A percentile compares a stretch with the other conserved stretches of the same genome.
Conservation (phyloP, 352 stramenopile species). For the Globisporangium takayamanum region DNA sequence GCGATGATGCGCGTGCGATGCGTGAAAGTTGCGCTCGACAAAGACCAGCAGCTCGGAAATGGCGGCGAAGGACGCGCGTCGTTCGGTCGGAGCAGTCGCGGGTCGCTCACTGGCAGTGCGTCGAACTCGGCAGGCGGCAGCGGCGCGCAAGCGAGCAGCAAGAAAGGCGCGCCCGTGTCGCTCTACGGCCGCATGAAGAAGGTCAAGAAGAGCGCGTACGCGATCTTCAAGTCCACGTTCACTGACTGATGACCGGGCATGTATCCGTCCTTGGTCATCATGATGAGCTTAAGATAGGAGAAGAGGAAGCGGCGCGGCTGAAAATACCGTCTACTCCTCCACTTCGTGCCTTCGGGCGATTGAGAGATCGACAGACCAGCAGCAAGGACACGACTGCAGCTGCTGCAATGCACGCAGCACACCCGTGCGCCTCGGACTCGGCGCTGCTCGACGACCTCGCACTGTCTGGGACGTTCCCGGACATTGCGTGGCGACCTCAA, state of each 20-base stretch:
- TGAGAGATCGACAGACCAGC: no score
- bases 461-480: constrained; percentile 20
- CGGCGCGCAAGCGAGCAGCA: constrained; percentile 10
- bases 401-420: not conserved
- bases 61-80: constrained; percentile 10
- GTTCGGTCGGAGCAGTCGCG: constrained; percentile 16
- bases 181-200: constrained; percentile 83
- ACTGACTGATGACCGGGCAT: constrained; percentile 29
- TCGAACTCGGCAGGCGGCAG: constrained; percentile 14
- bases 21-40: constrained; percentile 44
- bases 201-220: constrained; percentile 67
- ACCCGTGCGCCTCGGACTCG: constrained; percentile 8
- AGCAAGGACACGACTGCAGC: no score
- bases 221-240: constrained; percentile 81
- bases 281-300: no score
- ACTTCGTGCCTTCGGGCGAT: no score
- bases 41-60: constrained; percentile 6
- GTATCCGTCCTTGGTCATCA: no score
- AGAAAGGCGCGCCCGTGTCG: constrained; percentile 32
- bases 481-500: constrained; percentile 6
- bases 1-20: constrained; percentile 65
- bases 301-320: no score
- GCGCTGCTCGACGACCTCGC: constrained; percentile 34
- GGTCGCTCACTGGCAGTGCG: constrained; percentile 19
- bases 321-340: no score